Base-by-base conservation (phyloP, 352 stramenopile species). In the Globisporangium yorkense region DNA sequence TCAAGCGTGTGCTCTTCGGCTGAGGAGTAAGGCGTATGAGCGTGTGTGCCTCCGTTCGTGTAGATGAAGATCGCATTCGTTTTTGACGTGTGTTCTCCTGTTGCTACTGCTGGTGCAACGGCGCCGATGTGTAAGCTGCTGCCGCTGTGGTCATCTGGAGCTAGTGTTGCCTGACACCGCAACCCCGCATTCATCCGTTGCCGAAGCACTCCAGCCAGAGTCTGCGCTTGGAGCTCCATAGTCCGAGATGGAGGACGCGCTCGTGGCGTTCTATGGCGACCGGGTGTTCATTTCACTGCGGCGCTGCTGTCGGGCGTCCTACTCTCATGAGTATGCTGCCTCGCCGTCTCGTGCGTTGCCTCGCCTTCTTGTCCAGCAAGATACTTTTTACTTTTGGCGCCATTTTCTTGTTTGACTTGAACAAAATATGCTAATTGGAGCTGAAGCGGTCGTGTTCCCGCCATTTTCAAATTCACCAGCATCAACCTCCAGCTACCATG, bases 1-100 rank as follows among this genome's bases (percentile, higher is more conserved):
- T 89, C 65, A 78, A 84, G 66, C 76, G 61, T 48, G 68, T 88
- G 35, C 65, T 91, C 20, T 87, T 87, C 57, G 76, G 74, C 18
- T 87, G 56, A 75, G 29, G 3, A 7, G 1, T 4, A 21, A 15
- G 15, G 16, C 35, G 10, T 15, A 15, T 15, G 10, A 4, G 35
- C 35, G 8, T 40, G 35, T 15, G 35, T 40, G 35, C 35, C 35
- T 41, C 35, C 35, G 35, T 41, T 16, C 12, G 37, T 43, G 37
- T 43, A 43, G 13, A 43, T 43, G 37, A 43, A 43, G 37, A 18
- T 43, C 37, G 37, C 37, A 18, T 43, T 43, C 12, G 37, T 43
- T 43, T 27, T 43, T 43, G 37, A 43, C 37, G 37, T 18, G 37
- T 15, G 35, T 13, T 15, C 35, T 40, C 9, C 35, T 16, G 10